Base-by-base conservation (phyloP, 352 stramenopile genomes). In the Phytopythium litorale region DNA sequence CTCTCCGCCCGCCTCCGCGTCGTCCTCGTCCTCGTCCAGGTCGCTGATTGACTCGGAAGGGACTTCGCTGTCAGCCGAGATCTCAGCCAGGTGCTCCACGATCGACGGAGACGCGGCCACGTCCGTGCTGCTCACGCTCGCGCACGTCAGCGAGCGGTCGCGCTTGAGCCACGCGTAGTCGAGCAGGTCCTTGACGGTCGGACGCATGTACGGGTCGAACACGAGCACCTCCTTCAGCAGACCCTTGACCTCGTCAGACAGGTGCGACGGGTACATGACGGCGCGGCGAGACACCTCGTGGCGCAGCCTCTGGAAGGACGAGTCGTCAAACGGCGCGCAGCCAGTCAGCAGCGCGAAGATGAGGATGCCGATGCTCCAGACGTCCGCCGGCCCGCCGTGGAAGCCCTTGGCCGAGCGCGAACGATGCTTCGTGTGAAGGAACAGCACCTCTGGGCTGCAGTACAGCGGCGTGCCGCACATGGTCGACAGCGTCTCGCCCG, bases 311-410 rank as follows among this genome's bases (percentile, higher is more conserved):
- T 81, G 56, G 59, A 92, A 92, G 45, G 78, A 78, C 51, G 81
- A 90, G 72, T 92, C 85, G 63, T 94, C 81, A 37, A 89, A 94
- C 48, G 82, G 85, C 33, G 85, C 80, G 40, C 85, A 94, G 62
- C 85, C 85, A 50, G 82, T 94, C 30, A 92, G 64, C n/a, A 94
- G 69, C 25, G 82, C 85, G 60, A 92, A 94, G 64, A 94, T 87
- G 28, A 94, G 68, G 51, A 94, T 79, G 54, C 80, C 82, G 25
- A 89, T 62, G 56, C 85, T 90, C 85, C 85, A 92, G 21, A 94
- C 81, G 46, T 94, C 85, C 5, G 83, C 83, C 15, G 83, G 85
- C 9, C 71, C 81, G 25, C 81, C 83, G 9, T 61, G 48, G 49
- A 94, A 91, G 15, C 82, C 85, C 1, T 67, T 55, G 21, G 56